Percentiles rank a stretch among this genome's conserved stretches.
These are phyloP conservation scores for Botrytis sinoallii DNA, from an alignment of 2,329 filamentous ascomycete species.

Conservation along the genomic window DNA sequence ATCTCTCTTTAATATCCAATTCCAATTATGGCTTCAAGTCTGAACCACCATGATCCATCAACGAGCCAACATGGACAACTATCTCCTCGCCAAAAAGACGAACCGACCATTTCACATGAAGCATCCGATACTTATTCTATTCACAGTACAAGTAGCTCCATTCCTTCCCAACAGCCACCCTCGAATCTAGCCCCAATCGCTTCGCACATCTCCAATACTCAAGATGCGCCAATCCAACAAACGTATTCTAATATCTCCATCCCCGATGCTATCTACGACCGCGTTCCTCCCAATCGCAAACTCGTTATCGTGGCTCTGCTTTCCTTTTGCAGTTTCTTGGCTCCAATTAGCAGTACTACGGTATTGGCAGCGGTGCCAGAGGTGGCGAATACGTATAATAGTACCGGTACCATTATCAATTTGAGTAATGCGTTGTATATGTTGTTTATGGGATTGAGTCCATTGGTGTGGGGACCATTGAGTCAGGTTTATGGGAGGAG, in stretches of 20 bases:
- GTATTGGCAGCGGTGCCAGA: conserved; percentile 73
- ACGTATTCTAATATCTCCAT: conserved; percentile 32
- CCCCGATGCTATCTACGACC: conserved; percentile 59
- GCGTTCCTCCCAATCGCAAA: conserved; percentile 61
- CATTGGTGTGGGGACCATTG: conserved; percentile 69
- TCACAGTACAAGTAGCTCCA: conserved; percentile 7
- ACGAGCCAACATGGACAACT: background rate
- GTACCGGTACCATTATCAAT: conserved; percentile 67
- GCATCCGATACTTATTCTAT: conserved; percentile 4
- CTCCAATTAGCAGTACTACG: conserved; percentile 71
- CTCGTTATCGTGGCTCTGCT: conserved; percentile 64
- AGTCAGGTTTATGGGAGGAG: conserved; percentile 62
- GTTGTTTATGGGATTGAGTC: conserved; percentile 68
- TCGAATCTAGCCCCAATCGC: conserved; percentile 23
- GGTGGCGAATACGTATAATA: conserved; percentile 62
- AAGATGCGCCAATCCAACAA: conserved; percentile 35
- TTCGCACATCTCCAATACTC: conserved; percentile 33
- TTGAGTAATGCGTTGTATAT: conserved; percentile 73
- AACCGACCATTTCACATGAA: background rate
- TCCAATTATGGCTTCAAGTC: conserved; percentile 6
- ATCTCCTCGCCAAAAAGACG: background rate
- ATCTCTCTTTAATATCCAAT: background rate
- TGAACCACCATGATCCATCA: background rate
- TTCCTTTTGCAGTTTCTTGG: conserved; percentile 72
- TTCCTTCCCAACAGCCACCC: conserved; percentile 8